phyloP scores from a whole-genome alignment of 2,329 filamentous ascomycete species.

The Sarocladium oryzae region DNA sequence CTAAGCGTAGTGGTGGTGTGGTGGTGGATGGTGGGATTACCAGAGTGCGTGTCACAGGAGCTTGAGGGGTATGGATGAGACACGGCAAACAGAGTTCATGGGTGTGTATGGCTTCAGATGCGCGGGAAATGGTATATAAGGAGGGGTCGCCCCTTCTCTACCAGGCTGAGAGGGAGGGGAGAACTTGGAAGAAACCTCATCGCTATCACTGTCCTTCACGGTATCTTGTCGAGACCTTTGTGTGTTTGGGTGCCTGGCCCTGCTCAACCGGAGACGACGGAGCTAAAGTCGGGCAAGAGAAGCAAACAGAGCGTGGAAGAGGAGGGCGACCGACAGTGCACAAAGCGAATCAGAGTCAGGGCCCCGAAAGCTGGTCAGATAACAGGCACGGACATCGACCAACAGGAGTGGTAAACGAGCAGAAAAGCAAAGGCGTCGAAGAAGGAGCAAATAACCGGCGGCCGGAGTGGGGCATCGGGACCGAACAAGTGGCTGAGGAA shows the following conservation, averaged over 20 bases:
- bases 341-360: conserved; percentile 5
- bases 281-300: conserved; percentile 6
- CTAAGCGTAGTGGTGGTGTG: conserved; percentile 3
- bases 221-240: background rate
- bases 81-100: background rate
- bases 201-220: background rate
- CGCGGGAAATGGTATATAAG: conserved; percentile 4
- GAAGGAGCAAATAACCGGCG: background rate
- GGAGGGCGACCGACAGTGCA: no score
- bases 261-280: conserved; percentile 1
- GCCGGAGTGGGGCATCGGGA: conserved; percentile 3
- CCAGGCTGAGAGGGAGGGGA: background rate
- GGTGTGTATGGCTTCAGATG: conserved; percentile 1
- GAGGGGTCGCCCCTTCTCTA: background rate
- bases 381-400: background rate
- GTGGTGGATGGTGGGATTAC: conserved; percentile 7
- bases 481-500: background rate
- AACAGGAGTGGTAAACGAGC: conserved; percentile 1
- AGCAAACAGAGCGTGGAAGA: background rate
- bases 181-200: conserved; percentile 8
- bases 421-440: background rate
- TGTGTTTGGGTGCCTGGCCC: background rate
- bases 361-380: background rate
- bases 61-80: background rate
- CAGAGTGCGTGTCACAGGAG: background rate